phyloP scores from a whole-genome alignment of 441 rosid species.

The Pelargonium myrrhifolium region DNA sequence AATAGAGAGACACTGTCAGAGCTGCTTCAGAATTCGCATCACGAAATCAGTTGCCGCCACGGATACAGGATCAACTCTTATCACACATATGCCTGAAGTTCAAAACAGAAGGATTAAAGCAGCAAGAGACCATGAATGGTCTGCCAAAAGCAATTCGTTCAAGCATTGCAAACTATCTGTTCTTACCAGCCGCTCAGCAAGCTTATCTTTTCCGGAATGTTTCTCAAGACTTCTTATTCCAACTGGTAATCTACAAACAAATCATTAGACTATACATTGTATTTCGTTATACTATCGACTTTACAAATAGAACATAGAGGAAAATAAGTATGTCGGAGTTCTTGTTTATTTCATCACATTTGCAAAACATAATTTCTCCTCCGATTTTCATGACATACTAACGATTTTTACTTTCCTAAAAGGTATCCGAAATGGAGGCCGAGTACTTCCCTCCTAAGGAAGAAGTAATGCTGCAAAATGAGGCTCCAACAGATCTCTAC shows the following conservation, averaged over 20 bases:
- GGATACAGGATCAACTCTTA: constrained; percentile 56
- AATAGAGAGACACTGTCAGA: constrained; percentile 53
- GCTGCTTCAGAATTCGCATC: constrained; percentile 64
- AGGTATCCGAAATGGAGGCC: constrained; percentile 66
- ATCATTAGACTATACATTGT: neutral
- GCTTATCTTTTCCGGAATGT: constrained; percentile 52
- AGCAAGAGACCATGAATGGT: constrained; percentile 51
- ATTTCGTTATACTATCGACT: neutral
- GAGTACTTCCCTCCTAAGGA: constrained; percentile 73
- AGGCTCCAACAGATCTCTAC: constrained; percentile 57
- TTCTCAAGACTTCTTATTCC: constrained; percentile 59
- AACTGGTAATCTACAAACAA: constrained; percentile 38
- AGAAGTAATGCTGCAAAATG: constrained; percentile 48
- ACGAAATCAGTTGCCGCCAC: constrained; percentile 54
- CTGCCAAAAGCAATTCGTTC: constrained; percentile 67
- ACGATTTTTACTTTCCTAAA: constrained; percentile 10
- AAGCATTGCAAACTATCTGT: constrained; percentile 54
- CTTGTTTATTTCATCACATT: neutral
- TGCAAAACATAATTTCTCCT: neutral
- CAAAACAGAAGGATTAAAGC: constrained; percentile 66
- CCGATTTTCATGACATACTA: constrained; percentile 8
- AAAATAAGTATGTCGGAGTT: neutral
- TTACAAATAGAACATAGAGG: neutral
- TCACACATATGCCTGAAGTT: constrained; percentile 61
- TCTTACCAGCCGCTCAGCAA: constrained; percentile 44